Conservation (phyloP, 2,329 filamentous ascomycete genomes). For the Alternaria arborescens region DNA sequence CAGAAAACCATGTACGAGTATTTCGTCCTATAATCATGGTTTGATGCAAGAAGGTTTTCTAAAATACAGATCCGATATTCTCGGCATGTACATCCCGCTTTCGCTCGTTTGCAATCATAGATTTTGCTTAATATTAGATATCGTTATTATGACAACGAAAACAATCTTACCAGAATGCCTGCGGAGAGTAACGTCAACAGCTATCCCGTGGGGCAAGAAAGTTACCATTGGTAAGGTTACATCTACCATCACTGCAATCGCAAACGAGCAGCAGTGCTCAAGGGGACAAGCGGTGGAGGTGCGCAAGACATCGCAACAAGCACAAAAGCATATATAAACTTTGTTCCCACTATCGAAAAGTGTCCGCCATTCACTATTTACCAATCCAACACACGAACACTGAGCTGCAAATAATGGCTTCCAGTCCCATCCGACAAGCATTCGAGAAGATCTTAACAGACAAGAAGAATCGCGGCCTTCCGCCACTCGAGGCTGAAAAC, state of each 20-base stretch:
- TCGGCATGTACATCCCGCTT: background rate
- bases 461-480: background rate
- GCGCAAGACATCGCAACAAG: background rate
- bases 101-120: background rate
- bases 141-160: background rate
- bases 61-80: background rate
- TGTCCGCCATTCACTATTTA: background rate
- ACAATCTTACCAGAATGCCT: background rate
- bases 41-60: background rate
- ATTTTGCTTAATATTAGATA: background rate
- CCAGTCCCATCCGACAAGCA: background rate
- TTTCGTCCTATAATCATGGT: slow-evolving; percentile 8
- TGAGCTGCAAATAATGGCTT: background rate
- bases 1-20: slow-evolving; percentile 21
- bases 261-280: background rate
- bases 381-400: background rate
- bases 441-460: background rate
- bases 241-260: background rate
- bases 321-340: background rate
- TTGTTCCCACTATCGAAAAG: background rate
- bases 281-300: background rate
- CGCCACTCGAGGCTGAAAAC: background rate
- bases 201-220: background rate
- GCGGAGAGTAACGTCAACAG: background rate
- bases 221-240: background rate